A percentile compares a stretch with the other conserved stretches of the same genome.
phyloP scores from a whole-genome alignment of 371 early-diverging fungal genomes.

The Massospora cicadina region DNA sequence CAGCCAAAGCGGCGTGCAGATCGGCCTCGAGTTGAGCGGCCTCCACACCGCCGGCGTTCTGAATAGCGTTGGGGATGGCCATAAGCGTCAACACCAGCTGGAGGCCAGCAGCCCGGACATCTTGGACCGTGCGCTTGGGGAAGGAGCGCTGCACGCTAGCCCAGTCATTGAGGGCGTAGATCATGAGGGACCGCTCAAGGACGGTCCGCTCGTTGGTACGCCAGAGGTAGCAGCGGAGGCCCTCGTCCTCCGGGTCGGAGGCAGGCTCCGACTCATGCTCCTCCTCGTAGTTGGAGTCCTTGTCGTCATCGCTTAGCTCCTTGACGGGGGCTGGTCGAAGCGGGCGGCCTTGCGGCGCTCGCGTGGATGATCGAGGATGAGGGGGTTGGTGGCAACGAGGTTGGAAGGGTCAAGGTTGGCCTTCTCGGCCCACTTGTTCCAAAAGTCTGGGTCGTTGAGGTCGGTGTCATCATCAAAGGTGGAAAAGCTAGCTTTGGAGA shows the following conservation, averaged over 20 bases:
- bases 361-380: conserved; percentile 51
- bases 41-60: not conserved
- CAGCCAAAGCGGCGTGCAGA: not conserved
- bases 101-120: conserved; percentile 28
- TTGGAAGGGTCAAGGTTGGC: conserved; percentile 52
- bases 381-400: conserved; percentile 24
- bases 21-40: not conserved
- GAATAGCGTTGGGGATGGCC: conserved; percentile 10
- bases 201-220: conserved; percentile 51
- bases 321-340: conserved; percentile 18
- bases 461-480: conserved; percentile 49
- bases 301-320: conserved; percentile 16
- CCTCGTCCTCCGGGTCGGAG: conserved; percentile 12
- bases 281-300: conserved; percentile 11
- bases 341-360: conserved; percentile 38
- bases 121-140: conserved; percentile 34
- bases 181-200: conserved; percentile 68
- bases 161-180: conserved; percentile 64
- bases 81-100: conserved; percentile 17
- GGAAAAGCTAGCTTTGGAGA: conserved; percentile 89
- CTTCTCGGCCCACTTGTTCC: conserved; percentile 87
- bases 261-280: conserved; percentile 11
- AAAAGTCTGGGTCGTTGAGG: conserved; percentile 91
- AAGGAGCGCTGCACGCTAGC: conserved; percentile 36
- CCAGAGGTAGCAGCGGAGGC: conserved; percentile 36